phyloP scores from a whole-genome alignment of 2,329 filamentous ascomycete genomes.

The Metarhizium album region DNA sequence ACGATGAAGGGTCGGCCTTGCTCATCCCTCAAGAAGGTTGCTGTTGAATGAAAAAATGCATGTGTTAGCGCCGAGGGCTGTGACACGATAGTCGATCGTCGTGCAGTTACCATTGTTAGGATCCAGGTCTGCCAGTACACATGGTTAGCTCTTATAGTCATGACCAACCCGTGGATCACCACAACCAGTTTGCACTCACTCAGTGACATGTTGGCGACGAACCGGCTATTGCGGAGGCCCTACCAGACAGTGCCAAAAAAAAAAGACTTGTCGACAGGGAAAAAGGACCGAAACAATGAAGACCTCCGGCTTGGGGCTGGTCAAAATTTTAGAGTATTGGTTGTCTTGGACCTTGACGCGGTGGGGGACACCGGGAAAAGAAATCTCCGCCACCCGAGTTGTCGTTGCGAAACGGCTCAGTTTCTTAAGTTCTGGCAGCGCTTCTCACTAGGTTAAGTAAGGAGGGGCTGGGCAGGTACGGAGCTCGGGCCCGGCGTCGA shows the following conservation, averaged over 20 bases:
- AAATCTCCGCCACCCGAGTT: conserved; percentile 6
- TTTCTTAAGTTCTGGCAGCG: no score
- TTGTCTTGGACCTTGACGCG: conserved; percentile 9
- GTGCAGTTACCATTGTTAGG: conserved; percentile 57
- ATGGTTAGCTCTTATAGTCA: conserved; percentile 25
- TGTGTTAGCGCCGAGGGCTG: conserved; percentile 7
- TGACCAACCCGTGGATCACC: conserved; percentile 13
- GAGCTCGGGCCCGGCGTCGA: background rate
- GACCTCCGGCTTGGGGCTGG: conserved; percentile 20
- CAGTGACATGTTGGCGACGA: conserved; percentile 25
- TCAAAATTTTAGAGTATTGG: conserved; percentile 19
- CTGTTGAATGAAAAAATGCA: conserved; percentile 26
- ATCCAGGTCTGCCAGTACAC: conserved; percentile 57
- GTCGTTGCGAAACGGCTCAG: background rate
- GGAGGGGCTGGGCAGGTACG: background rate
- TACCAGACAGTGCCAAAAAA: conserved; percentile 6
- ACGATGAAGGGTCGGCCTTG: conserved; percentile 95
- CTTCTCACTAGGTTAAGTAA: background rate
- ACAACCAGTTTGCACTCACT: conserved; percentile 22
- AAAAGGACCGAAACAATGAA: conserved; percentile 12
- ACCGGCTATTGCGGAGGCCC: conserved; percentile 17
- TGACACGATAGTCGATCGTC: background rate
- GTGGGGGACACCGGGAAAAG: conserved; percentile 22
- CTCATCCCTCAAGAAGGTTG: conserved; percentile 86
- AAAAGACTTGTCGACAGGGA: conserved; percentile 5